Base-by-base conservation (phyloP, 2,329 filamentous ascomycete species). In the Sporothrix protearum region DNA sequence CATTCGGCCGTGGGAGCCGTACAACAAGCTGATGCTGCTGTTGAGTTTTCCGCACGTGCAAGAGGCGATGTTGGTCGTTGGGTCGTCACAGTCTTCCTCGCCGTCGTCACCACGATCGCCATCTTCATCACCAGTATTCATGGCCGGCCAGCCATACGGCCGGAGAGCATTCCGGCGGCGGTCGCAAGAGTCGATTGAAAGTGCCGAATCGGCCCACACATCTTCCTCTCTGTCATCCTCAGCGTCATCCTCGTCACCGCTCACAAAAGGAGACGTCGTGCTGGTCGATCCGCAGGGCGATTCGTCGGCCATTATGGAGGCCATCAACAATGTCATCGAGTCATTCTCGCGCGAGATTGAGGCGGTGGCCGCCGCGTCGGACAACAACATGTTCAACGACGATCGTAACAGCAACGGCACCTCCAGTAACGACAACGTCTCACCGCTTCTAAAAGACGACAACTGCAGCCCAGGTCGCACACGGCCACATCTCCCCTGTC, bases 1-100 rank as follows among this genome's bases (percentile, higher is more conserved):
- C 68, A 81, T 83, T 66, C 78, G 82, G 47, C 83, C 83, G 19
- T 85, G 84, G 84, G 84, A 85, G 78, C 81, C 81, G 12, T 85
- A 85, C 78, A 84, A 83, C 78, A 85, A 85, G 77, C 82, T 83
- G 42, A 79, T 80, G 30, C 76, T 85, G 55, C 79, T 85, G 69
- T 77, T 82, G 61, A 80, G 79, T 69, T 85, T 84, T 66, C 79
- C 78, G 1, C 76, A 78, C 33, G 76, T 82, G 39, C 75, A 79
- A 73, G 79, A 82, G 76, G 79, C 81, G 55, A 80, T 79, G 64
- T 70, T 83, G 14, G 79, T 83, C 36, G 74, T 81, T 53, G 73
- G 72, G 33, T n/a, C 45, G 19, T n/a, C 42, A 9, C 3, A 45
- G 42, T 22, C 64, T 22, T 22, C 42, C 9, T 25, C 45, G 28